phyloP scores from a whole-genome alignment of 495 filamentous ascomycete genomes.

The Aspergillus indologenus region DNA sequence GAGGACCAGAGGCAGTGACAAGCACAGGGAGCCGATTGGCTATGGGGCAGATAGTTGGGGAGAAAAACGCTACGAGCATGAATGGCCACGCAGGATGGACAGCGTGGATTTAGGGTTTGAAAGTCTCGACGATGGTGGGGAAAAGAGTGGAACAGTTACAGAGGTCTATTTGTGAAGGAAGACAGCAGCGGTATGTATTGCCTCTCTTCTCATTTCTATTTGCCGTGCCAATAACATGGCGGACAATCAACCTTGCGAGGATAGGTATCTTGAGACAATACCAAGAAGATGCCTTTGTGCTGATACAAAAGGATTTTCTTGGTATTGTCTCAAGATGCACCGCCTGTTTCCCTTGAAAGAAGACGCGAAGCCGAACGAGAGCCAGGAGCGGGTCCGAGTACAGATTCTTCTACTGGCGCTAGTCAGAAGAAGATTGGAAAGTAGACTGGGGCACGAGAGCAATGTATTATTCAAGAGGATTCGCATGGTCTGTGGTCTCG shows the following conservation, averaged over 20 bases:
- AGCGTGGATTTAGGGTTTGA: neutral
- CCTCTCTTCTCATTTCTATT: neutral
- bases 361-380: neutral
- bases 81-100: neutral
- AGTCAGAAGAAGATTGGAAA: neutral
- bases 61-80: no score
- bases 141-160: neutral
- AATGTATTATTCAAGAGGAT: neutral
- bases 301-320: neutral
- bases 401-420: neutral
- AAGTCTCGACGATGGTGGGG: neutral
- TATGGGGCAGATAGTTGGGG: neutral
- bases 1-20: neutral
- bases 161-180: neutral
- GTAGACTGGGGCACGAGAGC: neutral
- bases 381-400: neutral
- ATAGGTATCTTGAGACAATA: neutral
- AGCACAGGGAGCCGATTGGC: neutral
- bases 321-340: neutral
- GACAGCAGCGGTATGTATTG: neutral
- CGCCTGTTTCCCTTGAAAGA: neutral
- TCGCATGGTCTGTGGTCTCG: neutral
- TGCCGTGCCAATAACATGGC: neutral
- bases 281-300: neutral
- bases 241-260: neutral